Percentiles rank a stretch among this genome's conserved stretches.
phyloP scores from a whole-genome alignment of 2,329 filamentous ascomycete species.

The Balansia obtecta region DNA sequence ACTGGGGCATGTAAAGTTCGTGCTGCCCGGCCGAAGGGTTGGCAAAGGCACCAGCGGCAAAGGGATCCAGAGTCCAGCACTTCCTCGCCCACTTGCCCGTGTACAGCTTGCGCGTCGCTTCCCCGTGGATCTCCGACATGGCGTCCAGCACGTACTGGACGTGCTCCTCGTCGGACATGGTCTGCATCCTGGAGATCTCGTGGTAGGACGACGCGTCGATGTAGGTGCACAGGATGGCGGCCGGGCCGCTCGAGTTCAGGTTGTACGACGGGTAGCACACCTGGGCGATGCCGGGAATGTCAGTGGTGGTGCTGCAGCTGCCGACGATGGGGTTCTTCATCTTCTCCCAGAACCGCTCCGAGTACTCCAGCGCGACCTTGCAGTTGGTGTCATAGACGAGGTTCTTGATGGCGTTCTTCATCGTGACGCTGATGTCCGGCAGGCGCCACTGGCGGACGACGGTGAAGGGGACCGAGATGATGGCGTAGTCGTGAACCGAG shows the following conservation, averaged over 20 bases:
- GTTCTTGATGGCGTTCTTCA: conserved; percentile 34
- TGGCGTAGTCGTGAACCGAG: conserved; percentile 50
- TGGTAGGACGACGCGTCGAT: conserved; percentile 28
- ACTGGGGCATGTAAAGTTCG: conserved; percentile 58
- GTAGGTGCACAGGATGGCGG: conserved; percentile 50
- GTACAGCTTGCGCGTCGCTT: conserved; percentile 45
- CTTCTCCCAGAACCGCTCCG: conserved; percentile 49
- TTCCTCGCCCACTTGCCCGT: conserved; percentile 52
- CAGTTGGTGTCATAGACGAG: conserved; percentile 33
- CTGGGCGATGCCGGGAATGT: conserved; percentile 48
- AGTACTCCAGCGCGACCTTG: conserved; percentile 55
- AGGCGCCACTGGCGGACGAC: conserved; percentile 51
- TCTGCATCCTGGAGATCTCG: conserved; percentile 27
- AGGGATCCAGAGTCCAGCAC: conserved; percentile 53
- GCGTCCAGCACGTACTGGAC: conserved; percentile 50
- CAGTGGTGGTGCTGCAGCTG: conserved; percentile 42
- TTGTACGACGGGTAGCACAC: conserved; percentile 58
- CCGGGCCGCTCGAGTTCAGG: conserved; percentile 50
- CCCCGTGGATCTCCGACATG: conserved; percentile 56
- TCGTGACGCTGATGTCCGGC: conserved; percentile 29
- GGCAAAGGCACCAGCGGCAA: conserved; percentile 51
- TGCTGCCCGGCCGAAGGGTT: conserved; percentile 51
- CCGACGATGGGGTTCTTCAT: conserved; percentile 45
- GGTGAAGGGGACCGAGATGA: conserved; percentile 53
- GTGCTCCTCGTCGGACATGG: conserved; percentile 41